A percentile compares a stretch with the other conserved stretches of the same genome.
phyloP scores from a whole-genome alignment of 768 basidiomycete genomes.

The Leccinum obscurum region DNA sequence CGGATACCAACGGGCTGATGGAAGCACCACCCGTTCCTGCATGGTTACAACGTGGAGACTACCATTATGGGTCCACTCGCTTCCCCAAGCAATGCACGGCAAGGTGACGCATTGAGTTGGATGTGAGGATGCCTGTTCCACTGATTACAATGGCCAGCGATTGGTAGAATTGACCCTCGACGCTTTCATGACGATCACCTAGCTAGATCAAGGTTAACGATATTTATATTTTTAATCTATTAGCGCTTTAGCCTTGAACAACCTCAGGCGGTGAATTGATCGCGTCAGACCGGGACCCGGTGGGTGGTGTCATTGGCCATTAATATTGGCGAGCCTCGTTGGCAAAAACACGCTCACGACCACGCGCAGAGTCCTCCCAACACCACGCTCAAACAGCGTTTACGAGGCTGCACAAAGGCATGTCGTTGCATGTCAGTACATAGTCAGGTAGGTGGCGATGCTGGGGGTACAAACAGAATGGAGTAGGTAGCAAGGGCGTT shows the following conservation, averaged over 20 bases:
- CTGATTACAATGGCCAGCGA: background rate
- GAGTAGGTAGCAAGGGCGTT: constrained; percentile 9
- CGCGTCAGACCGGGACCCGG: background rate
- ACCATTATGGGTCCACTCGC: background rate
- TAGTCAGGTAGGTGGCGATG: background rate
- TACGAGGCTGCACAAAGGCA: background rate
- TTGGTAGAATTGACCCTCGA: background rate
- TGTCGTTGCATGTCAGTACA: background rate
- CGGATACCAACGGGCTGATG: background rate
- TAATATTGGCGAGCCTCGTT: background rate
- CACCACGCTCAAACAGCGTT: constrained; percentile 10
- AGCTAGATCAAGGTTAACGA: no score
- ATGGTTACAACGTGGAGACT: background rate
- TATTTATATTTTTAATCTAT: no score
- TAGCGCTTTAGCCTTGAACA: background rate
- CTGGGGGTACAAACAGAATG: background rate
- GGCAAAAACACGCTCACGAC: background rate
- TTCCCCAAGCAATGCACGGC: background rate
- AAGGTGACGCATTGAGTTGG: background rate
- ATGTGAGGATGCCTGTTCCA: background rate
- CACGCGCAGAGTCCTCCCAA: background rate
- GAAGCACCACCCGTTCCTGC: background rate
- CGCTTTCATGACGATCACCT: background rate
- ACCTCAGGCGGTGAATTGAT: background rate
- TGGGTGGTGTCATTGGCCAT: background rate